Conservation (phyloP, 768 basidiomycete species). For the Lentinula edodes region DNA sequence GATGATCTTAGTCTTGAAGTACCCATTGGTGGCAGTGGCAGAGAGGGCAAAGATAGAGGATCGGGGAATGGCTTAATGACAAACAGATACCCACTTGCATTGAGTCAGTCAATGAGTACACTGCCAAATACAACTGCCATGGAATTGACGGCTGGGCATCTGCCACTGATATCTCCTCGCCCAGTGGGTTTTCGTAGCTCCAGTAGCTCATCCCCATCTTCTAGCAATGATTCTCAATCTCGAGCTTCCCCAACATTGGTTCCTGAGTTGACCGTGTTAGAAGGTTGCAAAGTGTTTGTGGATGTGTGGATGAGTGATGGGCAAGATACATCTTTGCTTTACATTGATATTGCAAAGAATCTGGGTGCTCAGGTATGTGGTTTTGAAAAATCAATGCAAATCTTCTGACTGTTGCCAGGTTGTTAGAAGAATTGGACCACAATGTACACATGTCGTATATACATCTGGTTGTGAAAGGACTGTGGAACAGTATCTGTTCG, state of each 20-base stretch:
- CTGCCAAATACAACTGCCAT: constrained; percentile 27
- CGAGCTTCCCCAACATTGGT: constrained; percentile 14
- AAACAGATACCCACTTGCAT: constrained; percentile 54
- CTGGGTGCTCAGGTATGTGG: constrained; percentile 75
- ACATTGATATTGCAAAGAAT: constrained; percentile 75
- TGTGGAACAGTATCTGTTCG: constrained; percentile 62
- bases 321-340: constrained; percentile 74
- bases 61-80: constrained; percentile 25
- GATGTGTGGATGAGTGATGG: constrained; percentile 85
- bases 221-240: constrained; percentile 12
- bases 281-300: constrained; percentile 76
- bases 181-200: too few relatives aligned
- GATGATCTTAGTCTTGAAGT: constrained; percentile 18
- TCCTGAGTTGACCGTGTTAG: constrained; percentile 42
- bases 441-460: constrained; percentile 82
- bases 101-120: constrained; percentile 56
- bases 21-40: constrained; percentile 5
- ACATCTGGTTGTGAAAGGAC: constrained; percentile 81
- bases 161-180: too few relatives aligned
- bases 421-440: constrained; percentile 58
- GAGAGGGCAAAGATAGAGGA: constrained; percentile 28
- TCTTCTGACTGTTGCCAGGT: constrained; percentile 31
- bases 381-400: background rate
- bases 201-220: too few relatives aligned
- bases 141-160: constrained; percentile 42